A percentile compares a stretch with the other conserved stretches of the same genome.
Conservation (phyloP, 2,329 filamentous ascomycete species). For the Aspergillus calidoustus region DNA sequence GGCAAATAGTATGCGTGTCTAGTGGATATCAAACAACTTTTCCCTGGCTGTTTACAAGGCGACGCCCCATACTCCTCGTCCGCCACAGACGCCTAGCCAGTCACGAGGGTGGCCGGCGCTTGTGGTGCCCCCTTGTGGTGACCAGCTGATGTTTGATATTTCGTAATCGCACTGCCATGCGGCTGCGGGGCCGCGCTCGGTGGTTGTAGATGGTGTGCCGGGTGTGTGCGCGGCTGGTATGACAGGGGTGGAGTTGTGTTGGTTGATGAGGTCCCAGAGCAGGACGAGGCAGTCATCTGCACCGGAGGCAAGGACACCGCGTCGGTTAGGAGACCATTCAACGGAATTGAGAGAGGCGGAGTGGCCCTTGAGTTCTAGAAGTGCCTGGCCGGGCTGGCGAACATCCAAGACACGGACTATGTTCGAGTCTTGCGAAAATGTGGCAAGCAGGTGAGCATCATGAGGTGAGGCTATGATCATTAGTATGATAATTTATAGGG, state of each 20-base stretch:
- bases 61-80: constrained; percentile 52
- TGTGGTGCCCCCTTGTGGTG: constrained; percentile 46
- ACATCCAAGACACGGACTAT: constrained; percentile 95
- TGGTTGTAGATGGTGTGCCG: constrained; percentile 35
- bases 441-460: constrained; percentile 93
- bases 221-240: constrained; percentile 39
- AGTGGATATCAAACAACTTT: constrained; percentile 20
- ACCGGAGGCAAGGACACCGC: constrained; percentile 88
- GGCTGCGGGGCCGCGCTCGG: constrained; percentile 50
- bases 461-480: constrained; percentile 75
- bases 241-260: constrained; percentile 56
- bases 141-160: constrained; percentile 54
- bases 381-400: constrained; percentile 90
- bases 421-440: constrained; percentile 91
- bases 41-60: constrained; percentile 32
- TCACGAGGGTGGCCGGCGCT: constrained; percentile 39
- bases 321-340: constrained; percentile 88
- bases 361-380: constrained; percentile 91
- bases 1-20: constrained; percentile 9
- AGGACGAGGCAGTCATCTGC: constrained; percentile 90
- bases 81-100: constrained; percentile 52
- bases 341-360: constrained; percentile 85
- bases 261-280: constrained; percentile 89
- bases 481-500: constrained; percentile 6
- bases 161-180: constrained; percentile 54